Evolutionary conservation across 2,329 filamentous ascomycete species (phyloP), one percentile per base, ranked within the genome.

Genomic region (Eutypa lata): DNA sequence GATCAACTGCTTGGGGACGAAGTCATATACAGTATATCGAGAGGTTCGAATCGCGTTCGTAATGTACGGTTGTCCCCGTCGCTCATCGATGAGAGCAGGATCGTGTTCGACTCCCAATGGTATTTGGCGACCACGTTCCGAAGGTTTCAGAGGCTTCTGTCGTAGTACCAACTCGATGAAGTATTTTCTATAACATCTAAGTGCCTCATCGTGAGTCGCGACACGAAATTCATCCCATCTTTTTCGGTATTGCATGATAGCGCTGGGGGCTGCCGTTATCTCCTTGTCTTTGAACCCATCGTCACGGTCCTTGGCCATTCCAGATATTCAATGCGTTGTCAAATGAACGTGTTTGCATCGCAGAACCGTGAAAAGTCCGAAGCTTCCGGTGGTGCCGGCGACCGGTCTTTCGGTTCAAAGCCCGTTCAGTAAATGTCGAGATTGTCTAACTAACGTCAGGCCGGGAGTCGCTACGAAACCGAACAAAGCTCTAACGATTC

Each of bases 21-120:
- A 96, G 68, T 92, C 89, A 79, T 86, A 91, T 2, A 90, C 71
- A 19, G 86, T 94, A 68, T 96, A 96, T 47, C 91, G 84, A 57
- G 88, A 91, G 0, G 89, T 93, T 42, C 90, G 84, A 58, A 96
- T 93, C 59, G 79, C 84, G 68, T 83, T 83, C 50, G 77, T 77
- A 45, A 82, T 65, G 66, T 77, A 83, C 7, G 73, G 60, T 42
- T 72, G 69, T 43, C 77, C 78, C 26, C 78, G 76, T 51, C 79
- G 74, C 35, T 76, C 68, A 61, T 83, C 80, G 50, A 77, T 61
- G 22, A 83, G 68, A 18, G 73, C 68, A 38, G 69, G 58, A 33
- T 69, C 63, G 47, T 68, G 65, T 57, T 73, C 67, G 57, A 76
- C 60, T 48, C 63, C 62, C 37, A 80, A 66, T 5, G 76, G 76